Evolutionary conservation across 257 asterid species (phyloP).

Genomic region (Ilex asprella): DNA sequence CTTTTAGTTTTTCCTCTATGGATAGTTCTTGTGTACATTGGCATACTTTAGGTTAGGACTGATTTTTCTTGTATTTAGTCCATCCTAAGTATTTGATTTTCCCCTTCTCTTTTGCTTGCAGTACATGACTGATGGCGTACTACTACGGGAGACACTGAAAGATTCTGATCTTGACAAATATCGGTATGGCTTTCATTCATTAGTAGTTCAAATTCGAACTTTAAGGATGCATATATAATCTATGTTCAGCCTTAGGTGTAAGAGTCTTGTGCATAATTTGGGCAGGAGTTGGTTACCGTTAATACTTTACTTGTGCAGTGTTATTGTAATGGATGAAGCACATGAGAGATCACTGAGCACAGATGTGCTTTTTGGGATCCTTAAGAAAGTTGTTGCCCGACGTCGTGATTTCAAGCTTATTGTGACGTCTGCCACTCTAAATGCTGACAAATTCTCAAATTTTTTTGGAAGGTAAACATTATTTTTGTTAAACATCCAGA

Average conservation of each 20-base stretch:
- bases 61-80: no score
- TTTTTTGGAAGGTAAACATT: conserved; percentile 79
- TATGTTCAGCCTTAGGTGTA: neutral
- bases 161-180: conserved; percentile 94
- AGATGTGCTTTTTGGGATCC: conserved; percentile 90
- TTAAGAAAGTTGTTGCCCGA: conserved; percentile 86
- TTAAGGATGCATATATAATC: neutral
- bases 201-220: neutral
- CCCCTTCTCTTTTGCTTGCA: conserved; percentile 20
- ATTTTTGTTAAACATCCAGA: conserved; percentile 5
- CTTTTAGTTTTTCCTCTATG: no score
- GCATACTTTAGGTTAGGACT: neutral
- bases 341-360: conserved; percentile 89
- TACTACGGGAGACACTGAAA: conserved; percentile 85
- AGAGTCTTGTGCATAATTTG: neutral
- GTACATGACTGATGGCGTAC: conserved; percentile 99
- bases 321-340: conserved; percentile 98
- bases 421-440: conserved; percentile 94
- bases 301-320: conserved; percentile 33
- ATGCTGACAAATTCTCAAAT: conserved; percentile 80
- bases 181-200: conserved; percentile 40
- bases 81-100: no score
- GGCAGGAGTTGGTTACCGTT: neutral
- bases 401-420: conserved; percentile 97
- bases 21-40: neutral